Conservation (phyloP, 2,329 filamentous ascomycete species). For the Akanthomyces lecanii region DNA sequence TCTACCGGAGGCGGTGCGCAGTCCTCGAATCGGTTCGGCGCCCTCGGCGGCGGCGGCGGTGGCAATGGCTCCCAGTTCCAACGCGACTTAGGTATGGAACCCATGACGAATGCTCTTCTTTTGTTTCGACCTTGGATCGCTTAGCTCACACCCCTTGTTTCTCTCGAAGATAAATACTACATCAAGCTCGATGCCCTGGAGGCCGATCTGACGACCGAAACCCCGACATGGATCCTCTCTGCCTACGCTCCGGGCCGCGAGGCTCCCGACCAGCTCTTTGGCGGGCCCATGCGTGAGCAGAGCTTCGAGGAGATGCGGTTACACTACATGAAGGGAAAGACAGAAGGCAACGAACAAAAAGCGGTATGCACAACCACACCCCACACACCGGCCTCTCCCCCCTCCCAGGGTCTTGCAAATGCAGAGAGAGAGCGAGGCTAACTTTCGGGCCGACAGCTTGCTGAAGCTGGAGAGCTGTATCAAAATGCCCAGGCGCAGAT, state of each 20-base stretch:
- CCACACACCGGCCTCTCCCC: neutral
- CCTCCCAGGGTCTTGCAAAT: neutral
- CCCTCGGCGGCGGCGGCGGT: slow-evolving; percentile 34
- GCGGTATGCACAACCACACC: slow-evolving; percentile 36
- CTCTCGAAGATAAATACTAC: slow-evolving; percentile 39
- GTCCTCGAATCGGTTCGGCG: slow-evolving; percentile 54
- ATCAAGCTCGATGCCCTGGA: slow-evolving; percentile 58
- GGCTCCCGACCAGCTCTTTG: slow-evolving; percentile 78
- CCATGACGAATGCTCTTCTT: neutral
- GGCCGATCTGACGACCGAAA: slow-evolving; percentile 64
- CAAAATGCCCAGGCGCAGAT: slow-evolving; percentile 67
- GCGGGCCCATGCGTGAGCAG: slow-evolving; percentile 72
- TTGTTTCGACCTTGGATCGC: neutral
- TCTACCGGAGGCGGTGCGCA: slow-evolving; percentile 37
- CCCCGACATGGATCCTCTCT: slow-evolving; percentile 81
- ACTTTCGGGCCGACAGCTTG: slow-evolving; percentile 40
- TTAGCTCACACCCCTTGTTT: neutral
- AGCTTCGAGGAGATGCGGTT: slow-evolving; percentile 84
- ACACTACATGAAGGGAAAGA: slow-evolving; percentile 60
- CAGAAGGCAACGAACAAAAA: slow-evolving; percentile 54
- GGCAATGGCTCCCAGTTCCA: slow-evolving; percentile 22
- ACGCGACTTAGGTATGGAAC: slow-evolving; percentile 21
- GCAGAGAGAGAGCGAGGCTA: slow-evolving; percentile 17
- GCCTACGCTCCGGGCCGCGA: slow-evolving; percentile 75
- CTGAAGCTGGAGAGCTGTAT: slow-evolving; percentile 58